Evolutionary conservation across 2,329 filamentous ascomycete species (phyloP), one percentile per base, ranked within the genome.

Genomic region (Diplocarpon mali): DNA sequence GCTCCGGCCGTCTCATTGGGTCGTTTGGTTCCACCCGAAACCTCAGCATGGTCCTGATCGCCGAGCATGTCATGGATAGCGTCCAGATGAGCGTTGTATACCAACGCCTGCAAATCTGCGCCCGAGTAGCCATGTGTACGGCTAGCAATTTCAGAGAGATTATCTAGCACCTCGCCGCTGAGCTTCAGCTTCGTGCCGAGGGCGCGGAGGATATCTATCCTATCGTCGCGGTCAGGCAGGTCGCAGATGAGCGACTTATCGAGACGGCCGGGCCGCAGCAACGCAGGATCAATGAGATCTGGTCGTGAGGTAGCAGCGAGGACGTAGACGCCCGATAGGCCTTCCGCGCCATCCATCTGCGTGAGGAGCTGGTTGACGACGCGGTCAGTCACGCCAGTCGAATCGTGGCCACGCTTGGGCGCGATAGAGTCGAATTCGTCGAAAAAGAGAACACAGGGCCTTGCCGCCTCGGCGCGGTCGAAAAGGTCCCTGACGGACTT

Each of bases 341-440:
- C 93, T 64, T 98, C 93, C 0, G 92, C 92, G 60, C 92, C 92
- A 59, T 98, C 92, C 92, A 98, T 98, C 64, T 96, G 90, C 0
- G 93, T 98, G 10, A 98, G 75, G 46, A 98, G 78, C 69, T 98
- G 93, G 63, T 98, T 98, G 56, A 98, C 92, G 0, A 98, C 93
- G 31, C 93, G 80, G 64, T 98, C 93, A 0, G 92, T 98, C n/a
- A 98, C 93, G 53, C 93, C 92, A 0, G 92, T 98, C 1, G 84
- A 92, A 63, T 98, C 93, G 61, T 98, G 92, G 0, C 92, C 92
- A 67, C 92, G 78, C 66, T 96, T 98, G 2, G 92, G 92, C 0
- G 93, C 93, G 52, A 98, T 96, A 32, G 85, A 89, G 67, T 98
- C 92, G 60, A 98, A 98, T 63, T 98, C 92, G 60, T 98, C 92